These are phyloP conservation scores for Amanita inopinata DNA, from an alignment of 768 basidiomycete species.

Conservation along the genomic window DNA sequence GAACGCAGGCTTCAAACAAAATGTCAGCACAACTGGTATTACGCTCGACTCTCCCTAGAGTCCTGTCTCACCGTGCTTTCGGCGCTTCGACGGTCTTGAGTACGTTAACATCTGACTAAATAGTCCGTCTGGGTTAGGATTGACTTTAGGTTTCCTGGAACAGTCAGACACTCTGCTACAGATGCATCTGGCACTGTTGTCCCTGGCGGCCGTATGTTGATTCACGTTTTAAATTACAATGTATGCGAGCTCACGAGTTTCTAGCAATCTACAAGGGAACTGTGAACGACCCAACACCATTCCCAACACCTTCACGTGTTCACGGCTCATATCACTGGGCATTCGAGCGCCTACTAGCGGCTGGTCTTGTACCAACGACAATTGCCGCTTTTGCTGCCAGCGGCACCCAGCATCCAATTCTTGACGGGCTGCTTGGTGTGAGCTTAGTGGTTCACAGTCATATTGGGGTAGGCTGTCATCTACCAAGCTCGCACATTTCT, in stretches of 20 bases:
- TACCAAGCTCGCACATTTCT: constrained; percentile 9
- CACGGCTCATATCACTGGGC: constrained; percentile 92
- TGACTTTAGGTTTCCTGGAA: too few species aligned
- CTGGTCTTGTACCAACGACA: constrained; percentile 80
- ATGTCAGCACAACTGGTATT: constrained; percentile 5
- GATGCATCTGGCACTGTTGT: constrained; percentile 4
- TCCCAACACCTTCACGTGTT: constrained; percentile 69
- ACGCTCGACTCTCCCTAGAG: constrained; percentile 3
- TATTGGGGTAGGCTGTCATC: constrained; percentile 62
- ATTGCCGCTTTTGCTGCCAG: constrained; percentile 78
- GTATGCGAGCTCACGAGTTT: neutral
- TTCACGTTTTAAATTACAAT: neutral
- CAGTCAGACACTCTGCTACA: neutral
- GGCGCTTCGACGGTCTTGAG: neutral
- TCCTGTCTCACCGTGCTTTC: neutral
- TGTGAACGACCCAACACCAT: constrained; percentile 90
- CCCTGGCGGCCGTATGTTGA: constrained; percentile 8
- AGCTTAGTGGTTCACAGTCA: constrained; percentile 91
- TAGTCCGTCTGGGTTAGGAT: too few species aligned
- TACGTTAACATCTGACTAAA: neutral
- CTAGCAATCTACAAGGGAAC: constrained; percentile 82
- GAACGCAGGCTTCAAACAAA: neutral
- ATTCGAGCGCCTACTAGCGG: constrained; percentile 88
- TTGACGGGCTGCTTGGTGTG: constrained; percentile 85
- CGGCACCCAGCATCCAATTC: constrained; percentile 65